Evolutionary conservation across 257 asterid species (phyloP).

Genomic region (Gentiana dahurica): DNA sequence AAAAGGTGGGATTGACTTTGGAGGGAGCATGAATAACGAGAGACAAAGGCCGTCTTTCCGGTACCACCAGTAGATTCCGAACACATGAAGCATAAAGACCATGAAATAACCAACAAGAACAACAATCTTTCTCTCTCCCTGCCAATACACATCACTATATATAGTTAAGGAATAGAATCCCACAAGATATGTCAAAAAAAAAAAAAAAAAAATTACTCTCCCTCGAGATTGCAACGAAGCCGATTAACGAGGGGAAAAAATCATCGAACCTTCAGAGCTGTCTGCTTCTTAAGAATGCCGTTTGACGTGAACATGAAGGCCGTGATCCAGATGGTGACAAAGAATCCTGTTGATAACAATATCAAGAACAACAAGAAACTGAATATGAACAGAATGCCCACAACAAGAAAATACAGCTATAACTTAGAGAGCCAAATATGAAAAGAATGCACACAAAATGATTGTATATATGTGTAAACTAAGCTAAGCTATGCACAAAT

Average conservation of each 20-base stretch:
- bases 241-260: background rate
- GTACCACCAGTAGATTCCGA: conserved; percentile 78
- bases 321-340: conserved; percentile 36
- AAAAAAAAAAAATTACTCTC: background rate
- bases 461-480: too few relatives aligned
- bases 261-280: conserved; percentile 70
- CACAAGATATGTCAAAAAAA: background rate
- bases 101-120: conserved; percentile 52
- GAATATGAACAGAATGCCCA: too few relatives aligned
- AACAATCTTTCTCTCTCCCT: conserved; percentile 73
- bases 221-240: background rate
- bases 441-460: too few relatives aligned
- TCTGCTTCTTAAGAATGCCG: conserved; percentile 79
- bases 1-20: conserved; percentile 74
- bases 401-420: too few relatives aligned
- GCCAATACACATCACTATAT: conserved; percentile 22
- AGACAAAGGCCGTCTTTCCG: conserved; percentile 48
- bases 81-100: conserved; percentile 50
- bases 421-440: too few relatives aligned
- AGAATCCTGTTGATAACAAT: too few relatives aligned
- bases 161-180: background rate
- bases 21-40: conserved; percentile 78
- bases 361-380: too few relatives aligned
- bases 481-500: too few relatives aligned
- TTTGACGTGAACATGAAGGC: conserved; percentile 77